Evolutionary conservation across 2,329 filamentous ascomycete species (phyloP), one percentile per base, ranked within the genome.

Genomic region (Scortechinia acanthostroma): DNA sequence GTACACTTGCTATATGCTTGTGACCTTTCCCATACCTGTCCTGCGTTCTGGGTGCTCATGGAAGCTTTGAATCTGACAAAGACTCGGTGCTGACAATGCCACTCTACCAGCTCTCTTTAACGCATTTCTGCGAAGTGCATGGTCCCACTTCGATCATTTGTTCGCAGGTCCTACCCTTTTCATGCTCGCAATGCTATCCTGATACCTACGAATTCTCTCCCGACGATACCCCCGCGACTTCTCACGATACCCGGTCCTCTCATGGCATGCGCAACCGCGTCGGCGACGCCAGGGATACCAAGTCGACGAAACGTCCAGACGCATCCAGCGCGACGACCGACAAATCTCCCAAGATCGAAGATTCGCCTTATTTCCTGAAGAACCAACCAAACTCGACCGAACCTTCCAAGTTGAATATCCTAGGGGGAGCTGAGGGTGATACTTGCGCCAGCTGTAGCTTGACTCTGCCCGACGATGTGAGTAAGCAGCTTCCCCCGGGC

Each of bases 51-150:
- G 16, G 21, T 46, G 20, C 42, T 17, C n/a, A n/a, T n/a, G n/a
- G n/a, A n/a, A n/a, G n/a, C n/a, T n/a, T n/a, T n/a, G n/a, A 17
- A 3, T 17, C 22, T 19, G n/a, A n/a, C n/a, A n/a, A n/a, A n/a
- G n/a, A n/a, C 25, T n/a, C 25, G 25, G n/a, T 30, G 10, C 25
- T 30, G n/a, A 30, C 25, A 30, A n/a, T 10, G 25, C 25, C 25
- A n/a, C 25, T 30, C 10, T 30, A 25, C 43, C 54, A 80, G 76
- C 70, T 80, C 56, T 78, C 76, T 54, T 69, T 80, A 51, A 77
- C 76, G 51, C 76, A 80, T 63, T 80, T 80, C 59, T 80, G 76
- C 62, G 76, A 80, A 63, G 66, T 75, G 59, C 74, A 80, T 69
- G 76, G 76, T 58, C 76, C 76, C 16, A 80, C 75, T 44, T 77